Conservation (phyloP, 139 green algal species). For the Tetradesmus lagerheimii region DNA sequence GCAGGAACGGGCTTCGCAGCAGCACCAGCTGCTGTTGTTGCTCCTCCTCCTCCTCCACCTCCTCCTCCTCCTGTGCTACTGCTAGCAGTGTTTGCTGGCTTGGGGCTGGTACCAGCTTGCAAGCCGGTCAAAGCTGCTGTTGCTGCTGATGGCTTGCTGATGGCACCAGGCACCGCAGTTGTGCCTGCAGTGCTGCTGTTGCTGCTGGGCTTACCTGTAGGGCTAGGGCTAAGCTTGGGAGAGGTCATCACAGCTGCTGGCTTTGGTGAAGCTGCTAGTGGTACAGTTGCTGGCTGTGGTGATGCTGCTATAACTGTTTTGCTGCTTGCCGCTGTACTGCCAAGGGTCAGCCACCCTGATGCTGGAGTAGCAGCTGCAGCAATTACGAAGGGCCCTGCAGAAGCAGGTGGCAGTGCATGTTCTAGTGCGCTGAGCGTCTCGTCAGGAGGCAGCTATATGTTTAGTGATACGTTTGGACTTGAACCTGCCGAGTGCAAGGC, state of each 20-base stretch:
- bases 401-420: background rate
- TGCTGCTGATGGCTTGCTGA: background rate
- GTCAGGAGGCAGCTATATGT: background rate
- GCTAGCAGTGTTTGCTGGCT: background rate
- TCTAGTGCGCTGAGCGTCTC: background rate
- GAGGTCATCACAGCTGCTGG: too few relatives aligned
- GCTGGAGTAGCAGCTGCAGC: background rate
- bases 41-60: background rate
- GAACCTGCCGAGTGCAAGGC: background rate
- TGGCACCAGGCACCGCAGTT: background rate
- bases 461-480: background rate
- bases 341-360: background rate
- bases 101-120: background rate
- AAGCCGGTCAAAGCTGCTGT: background rate
- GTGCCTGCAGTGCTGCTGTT: background rate
- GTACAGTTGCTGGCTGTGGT: background rate
- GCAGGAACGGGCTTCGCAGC: background rate
- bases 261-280: background rate
- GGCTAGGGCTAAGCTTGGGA: background rate
- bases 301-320: background rate
- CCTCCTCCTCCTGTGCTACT: background rate
- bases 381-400: background rate
- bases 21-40: background rate
- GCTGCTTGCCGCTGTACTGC: background rate
- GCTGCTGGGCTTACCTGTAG: background rate